Percentiles rank a stretch among this genome's conserved stretches.
These are phyloP conservation scores for Calocera viscosa DNA, from an alignment of 768 basidiomycete species.

Conservation along the genomic window DNA sequence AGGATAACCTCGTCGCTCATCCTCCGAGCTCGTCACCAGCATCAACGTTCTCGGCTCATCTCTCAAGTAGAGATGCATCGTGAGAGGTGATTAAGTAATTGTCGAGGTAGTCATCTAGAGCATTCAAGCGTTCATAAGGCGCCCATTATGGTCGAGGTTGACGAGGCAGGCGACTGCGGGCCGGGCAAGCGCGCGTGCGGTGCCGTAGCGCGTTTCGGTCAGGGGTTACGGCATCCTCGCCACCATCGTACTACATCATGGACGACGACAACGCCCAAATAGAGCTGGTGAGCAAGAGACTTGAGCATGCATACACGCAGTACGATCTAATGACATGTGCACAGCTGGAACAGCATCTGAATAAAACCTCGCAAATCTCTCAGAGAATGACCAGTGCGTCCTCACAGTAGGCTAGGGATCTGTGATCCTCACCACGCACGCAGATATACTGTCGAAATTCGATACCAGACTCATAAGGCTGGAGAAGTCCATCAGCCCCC, in stretches of 20 bases:
- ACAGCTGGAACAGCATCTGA: constrained; percentile 78
- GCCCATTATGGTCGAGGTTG: background rate
- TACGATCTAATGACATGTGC: background rate
- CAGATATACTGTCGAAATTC: constrained; percentile 74
- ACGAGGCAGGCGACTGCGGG: background rate
- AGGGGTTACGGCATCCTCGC: background rate
- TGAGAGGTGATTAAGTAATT: background rate
- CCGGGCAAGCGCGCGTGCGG: background rate
- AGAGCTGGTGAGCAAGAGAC: constrained; percentile 40
- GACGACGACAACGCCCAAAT: constrained; percentile 63
- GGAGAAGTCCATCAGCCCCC: constrained; percentile 71
- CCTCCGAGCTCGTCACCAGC: constrained; percentile 56
- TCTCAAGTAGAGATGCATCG: constrained; percentile 64
- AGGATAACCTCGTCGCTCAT: constrained; percentile 50
- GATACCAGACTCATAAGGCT: constrained; percentile 69
- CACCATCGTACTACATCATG: constrained; percentile 22
- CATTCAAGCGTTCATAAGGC: background rate
- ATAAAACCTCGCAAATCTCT: constrained; percentile 74
- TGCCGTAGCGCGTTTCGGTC: background rate
- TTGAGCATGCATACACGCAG: background rate
- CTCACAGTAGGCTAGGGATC: constrained; percentile 2
- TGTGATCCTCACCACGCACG: constrained; percentile 23
- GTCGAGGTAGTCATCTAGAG: background rate
- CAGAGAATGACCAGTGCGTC: constrained; percentile 71
- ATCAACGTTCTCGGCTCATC: constrained; percentile 58